These are phyloP conservation scores for Fraxinus velutina DNA, from an alignment of 305 asterid species.

Conservation along the genomic window DNA sequence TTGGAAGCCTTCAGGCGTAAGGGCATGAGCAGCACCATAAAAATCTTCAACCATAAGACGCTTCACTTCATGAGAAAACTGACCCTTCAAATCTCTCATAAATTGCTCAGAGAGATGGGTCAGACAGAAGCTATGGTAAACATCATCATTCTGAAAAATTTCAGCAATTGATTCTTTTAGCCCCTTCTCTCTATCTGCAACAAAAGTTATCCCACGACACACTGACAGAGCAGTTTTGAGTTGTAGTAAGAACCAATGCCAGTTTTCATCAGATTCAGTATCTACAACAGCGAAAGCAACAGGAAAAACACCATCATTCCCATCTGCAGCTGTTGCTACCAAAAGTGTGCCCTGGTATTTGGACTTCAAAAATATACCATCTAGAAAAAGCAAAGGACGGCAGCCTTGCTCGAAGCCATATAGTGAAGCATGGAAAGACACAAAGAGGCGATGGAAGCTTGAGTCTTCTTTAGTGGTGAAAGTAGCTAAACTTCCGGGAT, in stretches of 20 bases:
- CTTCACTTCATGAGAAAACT: not conserved
- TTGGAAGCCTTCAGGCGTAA: not conserved
- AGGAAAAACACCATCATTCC: not conserved
- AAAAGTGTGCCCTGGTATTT: not conserved
- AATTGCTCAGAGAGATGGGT: not conserved
- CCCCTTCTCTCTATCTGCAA: not conserved
- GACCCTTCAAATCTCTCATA: not conserved
- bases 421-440: slow-evolving; percentile 32
- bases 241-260: not conserved
- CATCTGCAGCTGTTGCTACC: not conserved
- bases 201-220: not conserved
- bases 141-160: not conserved
- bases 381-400: not conserved
- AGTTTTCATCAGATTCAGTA: not conserved
- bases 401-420: not conserved
- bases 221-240: not conserved
- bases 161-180: not conserved
- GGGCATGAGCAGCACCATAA: not conserved
- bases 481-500: not conserved
- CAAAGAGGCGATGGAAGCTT: slow-evolving; percentile 75
- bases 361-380: not conserved
- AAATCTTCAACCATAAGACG: not conserved
- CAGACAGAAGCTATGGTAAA: not conserved
- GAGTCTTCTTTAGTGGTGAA: not conserved
- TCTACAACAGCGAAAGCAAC: not conserved